Evolutionary conservation across 129 eudicot genomes (phyloP), one percentile per base, ranked within the genome.

Genomic region (Helichrysum umbraculigerum): DNA sequence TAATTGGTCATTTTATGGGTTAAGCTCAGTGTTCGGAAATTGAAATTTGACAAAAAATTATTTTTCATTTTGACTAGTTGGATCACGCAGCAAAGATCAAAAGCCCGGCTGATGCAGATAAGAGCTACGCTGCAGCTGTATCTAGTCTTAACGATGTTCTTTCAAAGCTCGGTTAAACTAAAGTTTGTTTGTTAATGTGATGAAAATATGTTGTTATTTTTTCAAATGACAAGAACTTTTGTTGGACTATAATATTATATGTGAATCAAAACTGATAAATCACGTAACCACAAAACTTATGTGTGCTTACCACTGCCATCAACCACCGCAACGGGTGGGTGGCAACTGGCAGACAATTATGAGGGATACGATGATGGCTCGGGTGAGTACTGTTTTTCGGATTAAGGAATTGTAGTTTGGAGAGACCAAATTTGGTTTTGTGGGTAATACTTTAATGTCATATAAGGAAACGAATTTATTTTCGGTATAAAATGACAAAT

Each of bases 51-150:
- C 60, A 6, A 15, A 41, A 0, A 22, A 21, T 20, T 73, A 10
- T 68, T 4, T 16, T 60, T 35, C 57, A 19, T 47, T 60, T 78
- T 57, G 60, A 28, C 41, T 86, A 95, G 99, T 77, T 95, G 92
- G 99, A 95, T 81, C 5, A 95, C 75, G 99, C 97, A 14, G 99
- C 99, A 65, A 95, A 91, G 89, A 86, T 82, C 41, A 95, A 95
- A 86, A 91, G 95, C 91, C 33, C 81, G 17, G 73, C 84, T 8
- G 84, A 95, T 22, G 99, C 99, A 34, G 96, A 89, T 73, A 95
- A 95, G 87, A 89, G 84, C 79, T 95, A 95, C 52, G 92, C 94
- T n/a, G 85, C 81, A 64, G 88, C 96, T 70, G 92, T 91, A 70
- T 71, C 96, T 61, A 66, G 85, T 56, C 86, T 95, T 74, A 89